These are phyloP conservation scores for Diphasiastrum complanatum DNA, from an alignment of 83 land plant species.

Conservation along the genomic window DNA sequence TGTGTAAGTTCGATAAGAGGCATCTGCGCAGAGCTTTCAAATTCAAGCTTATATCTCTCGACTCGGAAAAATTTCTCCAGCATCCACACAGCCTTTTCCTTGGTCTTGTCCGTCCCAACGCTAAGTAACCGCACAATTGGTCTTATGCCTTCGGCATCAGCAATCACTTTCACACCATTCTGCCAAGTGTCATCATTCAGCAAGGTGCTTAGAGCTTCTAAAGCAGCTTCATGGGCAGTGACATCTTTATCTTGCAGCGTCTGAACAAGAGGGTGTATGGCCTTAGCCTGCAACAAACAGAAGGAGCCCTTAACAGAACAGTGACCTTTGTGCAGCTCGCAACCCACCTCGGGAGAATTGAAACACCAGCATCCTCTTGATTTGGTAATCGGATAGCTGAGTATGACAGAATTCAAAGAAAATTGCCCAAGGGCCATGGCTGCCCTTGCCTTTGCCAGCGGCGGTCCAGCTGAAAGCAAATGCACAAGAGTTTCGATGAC, in stretches of 20 bases:
- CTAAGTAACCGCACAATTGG: conserved; percentile 46
- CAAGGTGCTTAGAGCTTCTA: conserved; percentile 48
- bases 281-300: conserved; percentile 58
- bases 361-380: conserved; percentile 23
- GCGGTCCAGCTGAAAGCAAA: conserved; percentile 39
- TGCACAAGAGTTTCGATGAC: conserved; percentile 46
- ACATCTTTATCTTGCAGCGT: conserved; percentile 38
- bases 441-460: conserved; percentile 43
- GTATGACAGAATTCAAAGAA: conserved; percentile 33
- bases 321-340: conserved; percentile 45
- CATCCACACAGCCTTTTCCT: conserved; percentile 46
- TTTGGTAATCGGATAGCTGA: conserved; percentile 21
- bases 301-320: conserved; percentile 48
- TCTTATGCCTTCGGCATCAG: conserved; percentile 43
- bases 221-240: conserved; percentile 48
- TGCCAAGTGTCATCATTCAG: conserved; percentile 42
- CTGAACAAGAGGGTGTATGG: conserved; percentile 49
- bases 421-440: conserved; percentile 54
- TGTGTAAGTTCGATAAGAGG: conserved; percentile 62
- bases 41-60: conserved; percentile 39
- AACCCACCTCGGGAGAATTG: conserved; percentile 28
- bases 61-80: conserved; percentile 57
- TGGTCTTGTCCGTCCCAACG: conserved; percentile 24
- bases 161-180: conserved; percentile 45
- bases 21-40: conserved; percentile 53